A percentile compares a stretch with the other conserved stretches of the same genome.
Conservation (phyloP, 306 rosid genomes). For the Medicago lupulina region DNA sequence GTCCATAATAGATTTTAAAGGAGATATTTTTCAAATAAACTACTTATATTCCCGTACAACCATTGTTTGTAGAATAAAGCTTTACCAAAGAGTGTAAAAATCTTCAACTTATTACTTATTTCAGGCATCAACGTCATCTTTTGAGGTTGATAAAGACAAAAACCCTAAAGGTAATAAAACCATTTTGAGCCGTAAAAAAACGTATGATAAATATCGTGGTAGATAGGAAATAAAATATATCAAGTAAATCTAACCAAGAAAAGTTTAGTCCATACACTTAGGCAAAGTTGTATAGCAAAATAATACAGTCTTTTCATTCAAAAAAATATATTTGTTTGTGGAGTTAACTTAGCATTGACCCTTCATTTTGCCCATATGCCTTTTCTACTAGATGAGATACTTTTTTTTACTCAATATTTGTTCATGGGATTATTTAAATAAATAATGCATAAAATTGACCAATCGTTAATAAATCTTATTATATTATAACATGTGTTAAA, state of each 20-base stretch:
- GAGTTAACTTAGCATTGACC: background rate
- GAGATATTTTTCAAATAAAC: no score
- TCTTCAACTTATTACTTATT: background rate
- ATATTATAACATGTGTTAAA: no score
- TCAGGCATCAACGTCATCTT: background rate
- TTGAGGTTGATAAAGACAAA: background rate
- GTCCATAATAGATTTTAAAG: no score
- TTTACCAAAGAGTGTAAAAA: background rate
- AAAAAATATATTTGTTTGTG: background rate
- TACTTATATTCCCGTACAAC: no score
- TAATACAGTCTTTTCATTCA: background rate
- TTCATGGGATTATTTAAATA: background rate
- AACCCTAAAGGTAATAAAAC: background rate
- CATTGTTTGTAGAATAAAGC: no score
- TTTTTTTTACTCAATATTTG: background rate
- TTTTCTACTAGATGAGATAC: conserved; percentile 1
- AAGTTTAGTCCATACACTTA: background rate
- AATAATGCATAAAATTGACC: background rate
- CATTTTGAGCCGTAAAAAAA: no score
- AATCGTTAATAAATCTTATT: background rate
- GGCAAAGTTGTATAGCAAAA: background rate
- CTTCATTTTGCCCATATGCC: conserved; percentile 9
- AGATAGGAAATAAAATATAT: background rate
- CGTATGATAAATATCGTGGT: no score
- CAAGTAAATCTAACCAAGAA: conserved; percentile 3